phyloP scores from a whole-genome alignment of 352 stramenopile species.

The Globisporangium echinulatum region DNA sequence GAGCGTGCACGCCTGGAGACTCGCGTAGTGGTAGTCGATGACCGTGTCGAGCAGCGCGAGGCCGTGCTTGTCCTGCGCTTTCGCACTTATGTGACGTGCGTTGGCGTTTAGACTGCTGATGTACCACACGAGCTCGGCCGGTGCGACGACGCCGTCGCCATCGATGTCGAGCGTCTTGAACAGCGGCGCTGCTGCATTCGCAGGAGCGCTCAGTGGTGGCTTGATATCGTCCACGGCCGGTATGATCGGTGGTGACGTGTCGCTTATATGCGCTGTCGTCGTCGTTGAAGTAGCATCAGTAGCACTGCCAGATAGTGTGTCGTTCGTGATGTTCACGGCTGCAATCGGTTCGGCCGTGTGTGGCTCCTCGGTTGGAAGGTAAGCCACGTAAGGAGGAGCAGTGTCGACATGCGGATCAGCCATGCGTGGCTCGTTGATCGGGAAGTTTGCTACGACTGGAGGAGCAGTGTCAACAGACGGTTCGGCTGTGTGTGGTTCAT shows the following conservation, averaged over 20 bases:
- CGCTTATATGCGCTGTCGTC: not conserved
- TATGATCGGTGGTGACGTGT: not conserved
- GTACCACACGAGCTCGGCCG: not conserved
- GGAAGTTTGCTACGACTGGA: too few species aligned
- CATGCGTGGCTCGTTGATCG: too few species aligned
- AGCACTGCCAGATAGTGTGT: too few species aligned
- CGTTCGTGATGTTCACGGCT: too few species aligned
- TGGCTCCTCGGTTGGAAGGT: too few species aligned
- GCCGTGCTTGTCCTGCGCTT: slow-evolving; percentile 11
- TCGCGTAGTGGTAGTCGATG: slow-evolving; percentile 27
- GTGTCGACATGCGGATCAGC: too few species aligned
- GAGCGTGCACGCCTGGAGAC: slow-evolving; percentile 18
- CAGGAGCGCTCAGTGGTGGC: not conserved
- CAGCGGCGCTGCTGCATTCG: not conserved
- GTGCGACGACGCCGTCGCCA: slow-evolving; percentile 1
- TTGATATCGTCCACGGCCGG: not conserved
- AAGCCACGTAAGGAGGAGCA: too few species aligned
- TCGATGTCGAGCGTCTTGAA: slow-evolving; percentile 19
- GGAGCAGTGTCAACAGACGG: too few species aligned
- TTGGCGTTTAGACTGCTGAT: not conserved
- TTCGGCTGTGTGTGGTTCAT: too few species aligned
- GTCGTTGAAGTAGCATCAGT: not conserved
- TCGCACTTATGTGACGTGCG: not conserved
- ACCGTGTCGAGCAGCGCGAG: slow-evolving; percentile 16
- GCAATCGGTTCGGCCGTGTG: too few species aligned